Base-by-base conservation (phyloP, 345 rosid species). In the Garcia nutans region DNA sequence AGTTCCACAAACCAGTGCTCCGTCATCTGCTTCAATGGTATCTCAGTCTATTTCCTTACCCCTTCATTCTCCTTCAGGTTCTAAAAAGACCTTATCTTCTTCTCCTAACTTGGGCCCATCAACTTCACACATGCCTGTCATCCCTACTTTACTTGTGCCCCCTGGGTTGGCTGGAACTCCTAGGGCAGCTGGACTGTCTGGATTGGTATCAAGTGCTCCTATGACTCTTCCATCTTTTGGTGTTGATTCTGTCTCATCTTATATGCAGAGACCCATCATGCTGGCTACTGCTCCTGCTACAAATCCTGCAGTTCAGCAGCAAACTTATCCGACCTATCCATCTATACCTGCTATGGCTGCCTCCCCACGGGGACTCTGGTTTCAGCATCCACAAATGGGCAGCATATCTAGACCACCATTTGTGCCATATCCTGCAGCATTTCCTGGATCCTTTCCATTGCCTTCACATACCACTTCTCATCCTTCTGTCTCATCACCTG, bases 361-460 rank as follows among this genome's bases (percentile, higher is more conserved):
- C 80, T 72, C 85, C 54, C 89, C 91, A 41, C 97, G 85, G 75
- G 93, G 90, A 77, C 87, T 74, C 71, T 90, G 97, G 98, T 76
- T 88, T 87, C 97, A 87, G 74, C 95, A 91, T 75, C 91, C 89
- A 20, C 90, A 82, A 75, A 81, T 87, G 80, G 91, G 89, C 80
- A 88, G 88, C 73, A 70, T 84, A 76, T 84, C 86, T 57, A 87
- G 94, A 86, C 87, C 88, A 24, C 88, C 85, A 2, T 86, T 86
- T 84, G 57, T 86, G 74, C 86, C 92, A 24, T 89, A 89, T 83
- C 89, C 89, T 78, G 77, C 89, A 76, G 85, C 77, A 22, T 89
- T 84, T 80, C 85, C 92, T 75, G 88, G 90, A 63, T 74, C 87
- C 44, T 93, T 87, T 71, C 88, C 87, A 66, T 81, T 84, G 77